Percentiles rank a stretch among this genome's conserved stretches.
These are phyloP conservation scores for Sporothrix euskadiensis DNA, from an alignment of 2,329 filamentous ascomycete genomes.

Conservation along the genomic window DNA sequence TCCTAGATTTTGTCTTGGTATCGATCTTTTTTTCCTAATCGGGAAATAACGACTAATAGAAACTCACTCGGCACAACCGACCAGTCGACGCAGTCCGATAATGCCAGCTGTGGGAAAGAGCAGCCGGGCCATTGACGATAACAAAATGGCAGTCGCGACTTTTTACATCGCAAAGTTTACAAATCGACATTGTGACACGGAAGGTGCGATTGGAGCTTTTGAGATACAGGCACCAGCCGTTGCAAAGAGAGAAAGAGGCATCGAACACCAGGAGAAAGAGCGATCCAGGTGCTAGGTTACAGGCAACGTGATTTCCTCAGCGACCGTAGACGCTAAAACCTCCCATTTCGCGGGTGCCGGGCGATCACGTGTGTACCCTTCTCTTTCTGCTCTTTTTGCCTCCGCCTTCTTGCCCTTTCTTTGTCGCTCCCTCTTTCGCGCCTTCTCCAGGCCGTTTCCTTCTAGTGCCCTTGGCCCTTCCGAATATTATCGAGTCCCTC, in stretches of 20 bases:
- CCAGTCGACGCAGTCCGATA: conserved; percentile 19
- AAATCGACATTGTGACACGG: neutral
- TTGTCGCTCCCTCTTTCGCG: conserved; percentile 12
- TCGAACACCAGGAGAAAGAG: conserved; percentile 3
- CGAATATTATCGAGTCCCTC: conserved; percentile 9
- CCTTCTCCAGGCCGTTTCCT: neutral
- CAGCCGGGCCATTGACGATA: neutral
- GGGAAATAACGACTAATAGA: conserved; percentile 26
- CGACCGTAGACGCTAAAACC: neutral
- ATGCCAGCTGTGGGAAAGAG: neutral
- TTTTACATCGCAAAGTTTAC: neutral
- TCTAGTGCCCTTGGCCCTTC: conserved; percentile 4
- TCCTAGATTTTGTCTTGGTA: neutral
- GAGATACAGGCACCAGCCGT: neutral
- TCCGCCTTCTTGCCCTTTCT: neutral
- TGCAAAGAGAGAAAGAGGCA: neutral
- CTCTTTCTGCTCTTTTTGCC: neutral
- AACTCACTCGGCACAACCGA: neutral
- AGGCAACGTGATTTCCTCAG: too few relatives aligned
- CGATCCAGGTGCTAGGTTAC: neutral
- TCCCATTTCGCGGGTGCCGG: neutral
- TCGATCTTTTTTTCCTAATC: conserved; percentile 29
- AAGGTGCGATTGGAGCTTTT: conserved; percentile 16
- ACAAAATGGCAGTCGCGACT: neutral
- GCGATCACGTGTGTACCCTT: conserved; percentile 10